Percentiles rank a stretch among this genome's conserved stretches.
Conservation (phyloP, 2,329 filamentous ascomycete species). For the Penicillium sp. region DNA sequence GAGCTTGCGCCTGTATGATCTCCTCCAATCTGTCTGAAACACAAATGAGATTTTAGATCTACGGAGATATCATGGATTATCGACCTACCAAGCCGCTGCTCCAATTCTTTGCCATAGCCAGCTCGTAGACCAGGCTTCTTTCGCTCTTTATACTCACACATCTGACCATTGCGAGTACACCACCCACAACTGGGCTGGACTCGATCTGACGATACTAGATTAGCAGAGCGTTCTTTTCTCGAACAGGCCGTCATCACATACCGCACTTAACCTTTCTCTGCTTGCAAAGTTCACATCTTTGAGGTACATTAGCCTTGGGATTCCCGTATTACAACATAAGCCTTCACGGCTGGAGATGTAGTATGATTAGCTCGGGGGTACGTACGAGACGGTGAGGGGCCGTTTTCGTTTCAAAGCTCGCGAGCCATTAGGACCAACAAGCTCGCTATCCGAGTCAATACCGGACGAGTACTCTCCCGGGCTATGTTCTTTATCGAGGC, state of each 20-base stretch:
- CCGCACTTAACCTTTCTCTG: slow-evolving; percentile 53
- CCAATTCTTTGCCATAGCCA: slow-evolving; percentile 72
- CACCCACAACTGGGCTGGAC: slow-evolving; percentile 68
- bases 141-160: slow-evolving; percentile 70
- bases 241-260: slow-evolving; percentile 26
- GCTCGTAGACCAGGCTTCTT: slow-evolving; percentile 70
- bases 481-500: slow-evolving; percentile 37
- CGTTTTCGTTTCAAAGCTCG: slow-evolving; percentile 43
- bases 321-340: background rate
- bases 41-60: slow-evolving; percentile 4
- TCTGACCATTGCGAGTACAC: slow-evolving; percentile 68
- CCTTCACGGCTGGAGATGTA: background rate
- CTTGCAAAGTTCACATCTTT: slow-evolving; percentile 50
- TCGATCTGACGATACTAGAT: slow-evolving; percentile 44
- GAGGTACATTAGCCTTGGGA: slow-evolving; percentile 25
- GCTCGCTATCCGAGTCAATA: slow-evolving; percentile 41
- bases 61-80: background rate
- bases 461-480: slow-evolving; percentile 41
- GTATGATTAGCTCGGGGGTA: slow-evolving; percentile 19
- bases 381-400: slow-evolving; percentile 45
- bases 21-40: slow-evolving; percentile 66
- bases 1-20: slow-evolving; percentile 66
- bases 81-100: slow-evolving; percentile 62
- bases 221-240: background rate
- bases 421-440: slow-evolving; percentile 33